Conservation (phyloP, 345 rosid genomes). For the Salix suchowensis region DNA sequence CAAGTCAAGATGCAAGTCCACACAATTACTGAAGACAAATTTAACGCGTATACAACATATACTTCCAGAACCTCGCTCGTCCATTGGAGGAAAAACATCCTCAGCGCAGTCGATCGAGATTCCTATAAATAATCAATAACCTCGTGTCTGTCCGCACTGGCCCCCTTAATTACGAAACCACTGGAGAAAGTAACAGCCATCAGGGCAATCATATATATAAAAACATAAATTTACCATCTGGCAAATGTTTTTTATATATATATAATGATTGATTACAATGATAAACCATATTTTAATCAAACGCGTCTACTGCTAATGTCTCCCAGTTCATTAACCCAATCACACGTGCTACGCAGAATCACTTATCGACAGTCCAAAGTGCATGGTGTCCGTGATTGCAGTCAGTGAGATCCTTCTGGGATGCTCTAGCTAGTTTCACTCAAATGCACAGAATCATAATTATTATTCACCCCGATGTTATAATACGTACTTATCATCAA, state of each 20-base stretch:
- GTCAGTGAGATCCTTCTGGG: slow-evolving; percentile 12
- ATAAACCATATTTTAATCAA: slow-evolving; percentile 1
- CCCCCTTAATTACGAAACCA: background rate
- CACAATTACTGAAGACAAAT: background rate
- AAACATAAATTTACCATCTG: background rate
- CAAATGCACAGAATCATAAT: slow-evolving; percentile 20
- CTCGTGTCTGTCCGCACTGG: background rate
- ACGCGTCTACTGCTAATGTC: background rate
- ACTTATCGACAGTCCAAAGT: background rate
- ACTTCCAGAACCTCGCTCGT: background rate
- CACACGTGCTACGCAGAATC: slow-evolving; percentile 36
- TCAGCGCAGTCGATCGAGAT: background rate
- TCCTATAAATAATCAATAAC: background rate
- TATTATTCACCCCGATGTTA: slow-evolving; percentile 17
- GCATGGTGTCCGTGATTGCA: slow-evolving; percentile 30
- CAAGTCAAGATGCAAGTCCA: background rate
- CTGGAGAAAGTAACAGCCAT: background rate
- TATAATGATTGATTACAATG: slow-evolving; percentile 3
- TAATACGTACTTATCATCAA: slow-evolving; percentile 16
- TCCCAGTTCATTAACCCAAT: background rate
- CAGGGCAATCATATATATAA: background rate
- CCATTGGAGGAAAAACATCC: background rate
- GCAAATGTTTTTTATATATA: background rate
- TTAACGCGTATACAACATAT: background rate
- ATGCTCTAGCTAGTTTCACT: slow-evolving; percentile 1